Percentiles rank a stretch among this genome's conserved stretches.
These are phyloP conservation scores for Triticum urartu DNA, from an alignment of 176 grass and related monocot genomes.

Conservation along the genomic window DNA sequence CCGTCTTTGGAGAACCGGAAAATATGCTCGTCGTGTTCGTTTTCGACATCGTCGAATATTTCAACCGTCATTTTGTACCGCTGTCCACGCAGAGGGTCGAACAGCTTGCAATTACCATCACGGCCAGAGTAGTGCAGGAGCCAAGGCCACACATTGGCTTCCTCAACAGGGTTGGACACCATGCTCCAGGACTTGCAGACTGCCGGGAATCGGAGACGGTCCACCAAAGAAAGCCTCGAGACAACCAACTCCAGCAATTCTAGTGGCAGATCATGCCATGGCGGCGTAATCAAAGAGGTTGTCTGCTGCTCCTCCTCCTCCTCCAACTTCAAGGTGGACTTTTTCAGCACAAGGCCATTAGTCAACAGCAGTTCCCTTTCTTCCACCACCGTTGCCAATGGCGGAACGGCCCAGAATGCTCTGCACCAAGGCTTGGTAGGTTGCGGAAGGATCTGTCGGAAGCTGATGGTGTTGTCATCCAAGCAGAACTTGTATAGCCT, in stretches of 20 bases:
- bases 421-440: background rate
- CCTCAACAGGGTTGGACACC: background rate
- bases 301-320: background rate
- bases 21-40: background rate
- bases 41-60: background rate
- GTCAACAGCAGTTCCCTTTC: background rate
- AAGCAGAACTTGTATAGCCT: slow-evolving; percentile 1
- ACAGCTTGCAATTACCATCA: background rate
- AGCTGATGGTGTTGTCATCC: background rate
- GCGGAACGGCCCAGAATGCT: background rate
- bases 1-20: background rate
- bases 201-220: background rate
- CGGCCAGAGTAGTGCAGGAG: background rate
- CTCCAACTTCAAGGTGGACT: background rate
- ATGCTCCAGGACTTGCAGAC: background rate
- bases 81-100: background rate
- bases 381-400: background rate
- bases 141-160: slow-evolving; percentile 7
- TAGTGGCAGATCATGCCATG: background rate
- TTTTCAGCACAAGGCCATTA: background rate
- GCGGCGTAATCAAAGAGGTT: background rate
- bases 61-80: background rate
- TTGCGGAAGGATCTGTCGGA: background rate
- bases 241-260: too few relatives aligned
- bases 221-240: too few relatives aligned